Percentiles rank a stretch among this genome's conserved stretches.
phyloP scores from a whole-genome alignment of 306 rosid species.

The Castanea sativa region DNA sequence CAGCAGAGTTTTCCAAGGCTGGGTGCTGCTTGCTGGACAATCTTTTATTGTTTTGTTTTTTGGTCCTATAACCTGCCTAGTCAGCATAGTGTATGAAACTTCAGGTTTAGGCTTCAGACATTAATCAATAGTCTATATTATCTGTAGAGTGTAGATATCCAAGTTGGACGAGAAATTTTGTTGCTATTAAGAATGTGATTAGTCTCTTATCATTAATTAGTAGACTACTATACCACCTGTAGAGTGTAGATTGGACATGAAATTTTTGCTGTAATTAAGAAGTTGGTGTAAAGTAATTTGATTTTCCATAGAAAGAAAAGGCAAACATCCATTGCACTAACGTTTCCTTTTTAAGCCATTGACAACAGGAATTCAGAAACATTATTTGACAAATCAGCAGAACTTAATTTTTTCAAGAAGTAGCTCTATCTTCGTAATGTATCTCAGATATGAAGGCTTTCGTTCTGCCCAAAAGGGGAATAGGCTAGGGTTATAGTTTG shows the following conservation, averaged over 20 bases:
- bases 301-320: not conserved
- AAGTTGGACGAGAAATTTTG: not conserved
- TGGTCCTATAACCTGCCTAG: not conserved
- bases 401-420: not conserved
- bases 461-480: no score
- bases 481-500: no score
- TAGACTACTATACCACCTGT: not conserved
- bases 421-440: not conserved
- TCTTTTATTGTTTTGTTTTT: not conserved
- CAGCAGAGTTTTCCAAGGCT: conserved; percentile 1
- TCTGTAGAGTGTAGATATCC: not conserved
- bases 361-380: not conserved
- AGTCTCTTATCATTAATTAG: not conserved
- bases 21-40: not conserved
- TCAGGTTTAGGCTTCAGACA: not conserved
- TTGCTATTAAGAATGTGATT: not conserved
- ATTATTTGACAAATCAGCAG: not conserved
- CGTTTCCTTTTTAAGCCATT: not conserved
- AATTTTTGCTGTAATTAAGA: not conserved
- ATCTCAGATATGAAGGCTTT: not conserved
- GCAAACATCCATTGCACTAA: not conserved
- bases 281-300: not conserved
- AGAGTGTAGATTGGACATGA: not conserved
- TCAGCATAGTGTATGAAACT: not conserved
- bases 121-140: not conserved